Base-by-base conservation (phyloP, 2,329 filamentous ascomycete genomes). In the Paraphoma chrysanthemicola region DNA sequence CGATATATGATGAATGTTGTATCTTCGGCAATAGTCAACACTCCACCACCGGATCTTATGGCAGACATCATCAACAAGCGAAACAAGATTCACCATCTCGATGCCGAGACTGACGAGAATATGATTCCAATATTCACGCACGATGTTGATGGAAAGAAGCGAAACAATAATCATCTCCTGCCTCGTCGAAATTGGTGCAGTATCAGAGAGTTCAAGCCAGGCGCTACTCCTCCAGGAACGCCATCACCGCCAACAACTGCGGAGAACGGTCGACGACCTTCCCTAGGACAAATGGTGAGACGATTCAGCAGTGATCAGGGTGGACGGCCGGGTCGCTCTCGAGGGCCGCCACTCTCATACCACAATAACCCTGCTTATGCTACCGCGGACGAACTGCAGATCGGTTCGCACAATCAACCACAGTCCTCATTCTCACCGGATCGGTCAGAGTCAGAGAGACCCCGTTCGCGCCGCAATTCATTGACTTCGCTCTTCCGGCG, bases 1-100 rank as follows among this genome's bases (percentile, higher is more conserved):
- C 86, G 95, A 59, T 99, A 99, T 74, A 99, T 99, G 90, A 91
- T 93, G 4, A 99, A 99, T 69, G 80, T 99, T 57, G 88, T 98
- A 64, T 96, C 93, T 1, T 97, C 93, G 0, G 93, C 93, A 11
- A 98, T 99, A 72, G 94, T 90, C 67, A 97, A 99, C 72, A 88
- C 90, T 12, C 95, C 96, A 5, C 92, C 93, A 16, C 90, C 93
- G 0, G 91, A 95, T 50, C 82, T 96, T 70, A 85, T 98, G 81
- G 92, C 92, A 5, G 94, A 99, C 75, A 86, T 96, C 49, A 84
- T 99, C 58, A 97, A 98, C 80, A 95, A 91, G 80, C 87, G 95
- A 29, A 97, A 97, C 81, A 97, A 86, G 58, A 76, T 87, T 28
- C 86, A 89, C 67, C 85, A 88, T 67, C 77, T 89, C 47, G 86